Percentiles rank a stretch among this genome's conserved stretches.
Evolutionary conservation across 129 eudicot genomes (phyloP).

Genomic region (Escallonia rubra): DNA sequence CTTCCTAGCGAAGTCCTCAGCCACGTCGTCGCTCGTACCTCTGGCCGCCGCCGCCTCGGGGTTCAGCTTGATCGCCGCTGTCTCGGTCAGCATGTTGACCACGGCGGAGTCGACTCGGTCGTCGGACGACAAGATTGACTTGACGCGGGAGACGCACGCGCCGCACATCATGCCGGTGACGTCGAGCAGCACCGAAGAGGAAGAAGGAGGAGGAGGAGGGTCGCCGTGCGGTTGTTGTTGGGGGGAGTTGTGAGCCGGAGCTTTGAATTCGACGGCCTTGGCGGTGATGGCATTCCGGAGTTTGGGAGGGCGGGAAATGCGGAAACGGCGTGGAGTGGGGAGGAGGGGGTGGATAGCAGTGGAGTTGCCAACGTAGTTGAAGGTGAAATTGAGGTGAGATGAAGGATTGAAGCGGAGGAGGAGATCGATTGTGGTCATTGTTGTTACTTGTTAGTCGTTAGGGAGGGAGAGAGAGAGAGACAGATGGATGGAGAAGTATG

Average conservation of each 20-base stretch:
- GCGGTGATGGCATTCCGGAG: slow-evolving; percentile 30
- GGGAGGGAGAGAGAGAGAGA: slow-evolving; percentile 9
- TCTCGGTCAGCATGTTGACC: slow-evolving; percentile 88
- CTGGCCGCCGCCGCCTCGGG: not conserved
- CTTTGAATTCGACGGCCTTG: slow-evolving; percentile 47
- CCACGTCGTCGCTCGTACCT: slow-evolving; percentile 22
- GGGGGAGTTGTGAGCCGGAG: slow-evolving; percentile 13
- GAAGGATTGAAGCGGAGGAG: slow-evolving; percentile 60
- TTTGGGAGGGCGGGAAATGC: slow-evolving; percentile 26
- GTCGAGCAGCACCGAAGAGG: slow-evolving; percentile 54
- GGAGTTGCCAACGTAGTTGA: slow-evolving; percentile 14
- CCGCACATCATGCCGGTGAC: slow-evolving; percentile 97
- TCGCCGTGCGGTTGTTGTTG: slow-evolving; percentile 9
- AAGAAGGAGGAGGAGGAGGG: not conserved
- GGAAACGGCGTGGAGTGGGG: slow-evolving; percentile 21
- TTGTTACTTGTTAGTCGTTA: not conserved
- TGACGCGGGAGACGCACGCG: slow-evolving; percentile 81
- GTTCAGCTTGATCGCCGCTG: slow-evolving; percentile 75
- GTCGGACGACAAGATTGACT: slow-evolving; percentile 57
- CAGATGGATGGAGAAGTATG: too few relatives aligned
- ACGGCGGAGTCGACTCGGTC: slow-evolving; percentile 73
- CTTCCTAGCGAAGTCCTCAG: slow-evolving; percentile 63
- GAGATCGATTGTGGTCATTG: slow-evolving; percentile 36
- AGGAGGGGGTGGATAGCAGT: not conserved
- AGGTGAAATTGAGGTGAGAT: slow-evolving; percentile 21